phyloP scores from a whole-genome alignment of 306 rosid species.

The Prunus mume region DNA sequence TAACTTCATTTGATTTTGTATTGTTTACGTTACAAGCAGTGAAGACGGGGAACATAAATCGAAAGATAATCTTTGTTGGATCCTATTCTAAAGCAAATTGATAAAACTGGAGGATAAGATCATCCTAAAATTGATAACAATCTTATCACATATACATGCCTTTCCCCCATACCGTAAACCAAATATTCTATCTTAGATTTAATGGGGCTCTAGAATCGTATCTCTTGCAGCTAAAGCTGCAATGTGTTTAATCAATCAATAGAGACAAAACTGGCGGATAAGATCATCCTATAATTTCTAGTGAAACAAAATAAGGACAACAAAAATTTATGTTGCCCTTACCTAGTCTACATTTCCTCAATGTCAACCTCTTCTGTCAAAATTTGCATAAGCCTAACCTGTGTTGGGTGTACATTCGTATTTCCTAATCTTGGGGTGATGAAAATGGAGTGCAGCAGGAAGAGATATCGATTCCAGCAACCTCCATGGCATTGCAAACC shows the following conservation, averaged over 20 bases:
- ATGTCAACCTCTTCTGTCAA: conserved; percentile 12
- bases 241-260: neutral
- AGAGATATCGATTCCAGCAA: conserved; percentile 88
- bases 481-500: conserved; percentile 98
- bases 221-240: neutral
- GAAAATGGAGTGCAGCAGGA: conserved; percentile 59
- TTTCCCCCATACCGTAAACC: too few relatives aligned
- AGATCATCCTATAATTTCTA: conserved; percentile 5
- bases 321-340: conserved; percentile 50
- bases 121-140: neutral
- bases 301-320: conserved; percentile 43
- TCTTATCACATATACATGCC: too few relatives aligned
- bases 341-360: conserved; percentile 14
- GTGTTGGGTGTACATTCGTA: conserved; percentile 1
- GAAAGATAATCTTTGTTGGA: neutral
- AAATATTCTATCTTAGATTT: too few relatives aligned
- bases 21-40: neutral
- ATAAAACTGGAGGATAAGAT: too few relatives aligned
- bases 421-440: conserved; percentile 21
- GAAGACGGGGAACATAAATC: neutral
- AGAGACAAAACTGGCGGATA: conserved; percentile 4
- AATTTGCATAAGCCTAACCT: conserved; percentile 24
- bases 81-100: neutral
- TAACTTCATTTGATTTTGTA: conserved; percentile 8
- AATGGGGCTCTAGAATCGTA: neutral